Base-by-base conservation (phyloP, 768 basidiomycete genomes). In the Podaxis sp. region DNA sequence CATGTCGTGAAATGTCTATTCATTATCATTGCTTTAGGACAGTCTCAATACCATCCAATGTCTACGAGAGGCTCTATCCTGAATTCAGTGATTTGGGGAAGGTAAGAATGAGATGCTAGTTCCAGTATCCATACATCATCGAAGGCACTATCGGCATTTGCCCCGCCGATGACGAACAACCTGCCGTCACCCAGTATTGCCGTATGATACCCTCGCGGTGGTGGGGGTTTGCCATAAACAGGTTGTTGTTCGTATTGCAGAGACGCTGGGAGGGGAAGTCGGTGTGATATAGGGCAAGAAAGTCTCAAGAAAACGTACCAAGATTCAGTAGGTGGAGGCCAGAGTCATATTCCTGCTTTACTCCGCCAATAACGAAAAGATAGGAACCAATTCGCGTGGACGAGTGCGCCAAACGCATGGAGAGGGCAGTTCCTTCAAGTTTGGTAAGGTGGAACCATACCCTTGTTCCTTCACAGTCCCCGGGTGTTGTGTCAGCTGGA, bases 361-460 rank as follows among this genome's bases (percentile, higher is more conserved):
- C 94, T 3, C 96, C 96, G 0, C 95, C 95, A 46, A 89, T 79
- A 59, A 96, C 81, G 76, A 96, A 95, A 0, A 98, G 84, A 71
- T 93, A 95, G 1, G 93, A 94, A 36, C 96, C 95, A 17, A 98
- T 90, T 72, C 90, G 92, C 0, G 94, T 94, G 11, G 94, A 83
- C 6, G 88, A 90, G 68, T 98, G 95, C 28, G 90, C 89, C 46
- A 96, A 79, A 8, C 93, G 84, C 64, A 86, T 84, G 68, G 88
- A 70, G 36, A 48, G 22, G 69, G 71, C 61, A 67, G 68, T 52
- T 38, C 73, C 44, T 24, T 49, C 30, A n/a, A 48, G 26, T 22
- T 30, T 22, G 57, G 13, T 19, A 13, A 58, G 30, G 19, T 58
- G 44, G 15, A 46, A 48, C 44, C 46, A 58, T 1, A 46, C 42